Evolutionary conservation across 176 grass and related monocot species (phyloP), one percentile per base, ranked within the genome.

Genomic region (Hyparrhenia diplandra): DNA sequence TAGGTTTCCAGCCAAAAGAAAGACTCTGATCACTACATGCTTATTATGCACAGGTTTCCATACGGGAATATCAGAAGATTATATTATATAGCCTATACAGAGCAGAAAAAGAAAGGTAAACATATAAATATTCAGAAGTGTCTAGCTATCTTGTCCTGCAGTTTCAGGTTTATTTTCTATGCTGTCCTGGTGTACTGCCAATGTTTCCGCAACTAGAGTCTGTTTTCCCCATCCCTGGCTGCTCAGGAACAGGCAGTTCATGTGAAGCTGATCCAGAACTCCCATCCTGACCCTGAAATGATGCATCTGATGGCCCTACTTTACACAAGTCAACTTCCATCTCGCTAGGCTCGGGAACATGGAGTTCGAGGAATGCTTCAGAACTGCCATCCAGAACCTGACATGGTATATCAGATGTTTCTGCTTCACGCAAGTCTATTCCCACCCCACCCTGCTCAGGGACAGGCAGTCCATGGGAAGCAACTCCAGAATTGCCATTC

Each of bases 21-120:
- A 35, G 42, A 77, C 25, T 49, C 51, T 80, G 80, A 40, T 42
- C 51, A 18, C 13, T 39, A 75, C 32, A 85, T 60, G 39, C 34
- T 75, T 84, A 88, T 75, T 88, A 84, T 75, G 69, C 82, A 81
- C 66, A 67, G 16, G 27, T 59, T 54, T 39, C 35, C 17, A 11
- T 68, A 24, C 20, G 24, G 36, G 39, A 68, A 59, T 59, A 70
- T 29, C 14, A 58, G 25, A 62, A 60, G 23, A 69, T 78, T 79
- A 20, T 57, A 69, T 78, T 79, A 20, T 57, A 69, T 77, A 74
- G 31, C 69, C 81, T 88, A 84, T 88, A 80, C 68, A 80, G 24
- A 75, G 39, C 25, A 63, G 69, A 21, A 69, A 77, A 78, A 84
- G 10, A 10, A 32, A 17, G n/a, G 60, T 57, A 84, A 84, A 52